Evolutionary conservation across 2,329 filamentous ascomycete genomes (phyloP).

Genomic region (Cercospora zeina): DNA sequence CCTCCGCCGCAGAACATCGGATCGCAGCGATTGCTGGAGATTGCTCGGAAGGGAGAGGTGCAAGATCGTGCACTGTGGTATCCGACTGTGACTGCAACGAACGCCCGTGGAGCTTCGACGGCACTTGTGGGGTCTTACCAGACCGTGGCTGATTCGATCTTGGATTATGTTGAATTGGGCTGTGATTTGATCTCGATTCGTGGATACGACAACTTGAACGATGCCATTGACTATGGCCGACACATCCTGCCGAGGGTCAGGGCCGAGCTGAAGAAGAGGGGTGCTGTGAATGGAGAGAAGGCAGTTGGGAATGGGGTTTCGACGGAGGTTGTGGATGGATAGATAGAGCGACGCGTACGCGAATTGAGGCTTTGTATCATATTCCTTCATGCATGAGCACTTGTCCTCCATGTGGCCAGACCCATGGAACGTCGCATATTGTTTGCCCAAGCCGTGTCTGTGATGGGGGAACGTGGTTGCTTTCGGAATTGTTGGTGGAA

Average conservation of each 20-base stretch:
- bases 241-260: slow-evolving; percentile 57
- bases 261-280: slow-evolving; percentile 38
- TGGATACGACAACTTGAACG: slow-evolving; percentile 62
- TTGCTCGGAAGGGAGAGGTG: slow-evolving; percentile 57
- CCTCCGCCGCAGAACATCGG: slow-evolving; percentile 59
- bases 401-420: not conserved
- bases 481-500: slow-evolving; percentile 1
- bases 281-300: not conserved
- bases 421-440: not conserved
- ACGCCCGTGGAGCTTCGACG: slow-evolving; percentile 60
- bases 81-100: slow-evolving; percentile 62
- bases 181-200: slow-evolving; percentile 61
- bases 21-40: slow-evolving; percentile 60
- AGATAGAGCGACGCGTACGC: not conserved
- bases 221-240: slow-evolving; percentile 60
- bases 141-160: slow-evolving; percentile 56
- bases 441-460: not conserved
- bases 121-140: slow-evolving; percentile 58
- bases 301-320: not conserved
- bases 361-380: not conserved
- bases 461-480: not conserved
- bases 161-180: slow-evolving; percentile 60
- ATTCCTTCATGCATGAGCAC: not conserved
- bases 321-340: slow-evolving; percentile 8
- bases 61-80: slow-evolving; percentile 65